phyloP scores from a whole-genome alignment of 2,329 filamentous ascomycete genomes.

The Nannizziopsis arthrosporioides region DNA sequence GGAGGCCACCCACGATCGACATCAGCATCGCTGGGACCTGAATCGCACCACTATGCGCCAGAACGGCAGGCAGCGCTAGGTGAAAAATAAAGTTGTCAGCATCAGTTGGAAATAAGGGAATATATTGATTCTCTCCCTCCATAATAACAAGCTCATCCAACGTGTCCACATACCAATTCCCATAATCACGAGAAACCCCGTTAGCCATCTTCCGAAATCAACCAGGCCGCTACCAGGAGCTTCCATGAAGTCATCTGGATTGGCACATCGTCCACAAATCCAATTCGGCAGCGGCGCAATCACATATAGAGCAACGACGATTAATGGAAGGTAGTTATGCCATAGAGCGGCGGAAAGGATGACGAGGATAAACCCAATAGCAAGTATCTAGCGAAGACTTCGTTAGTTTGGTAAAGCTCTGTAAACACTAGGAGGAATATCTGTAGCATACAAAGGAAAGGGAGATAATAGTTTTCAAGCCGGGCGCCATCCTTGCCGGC shows the following conservation, averaged over 20 bases:
- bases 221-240: conserved; percentile 69
- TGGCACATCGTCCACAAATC: conserved; percentile 79
- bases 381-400: conserved; percentile 55
- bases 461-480: conserved; percentile 97
- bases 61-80: conserved; percentile 70
- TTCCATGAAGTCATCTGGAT: conserved; percentile 92
- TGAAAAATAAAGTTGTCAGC: not conserved
- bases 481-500: conserved; percentile 53
- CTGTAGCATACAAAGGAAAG: conserved; percentile 69
- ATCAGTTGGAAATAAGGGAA: not conserved
- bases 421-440: not conserved
- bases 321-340: conserved; percentile 84
- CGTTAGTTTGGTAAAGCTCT: not conserved
- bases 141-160: not conserved
- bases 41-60: conserved; percentile 80
- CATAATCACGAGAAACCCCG: conserved; percentile 93
- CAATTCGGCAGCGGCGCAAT: conserved; percentile 92
- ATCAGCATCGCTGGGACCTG: conserved; percentile 78
- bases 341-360: conserved; percentile 95
- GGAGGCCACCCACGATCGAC: conserved; percentile 79
- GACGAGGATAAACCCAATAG: conserved; percentile 95
- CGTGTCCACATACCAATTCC: conserved; percentile 63
- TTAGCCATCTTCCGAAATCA: conserved; percentile 87
- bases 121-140: not conserved
- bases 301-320: conserved; percentile 92